Base-by-base conservation (phyloP, 2,329 filamentous ascomycete species). In the Penicillium italicum region DNA sequence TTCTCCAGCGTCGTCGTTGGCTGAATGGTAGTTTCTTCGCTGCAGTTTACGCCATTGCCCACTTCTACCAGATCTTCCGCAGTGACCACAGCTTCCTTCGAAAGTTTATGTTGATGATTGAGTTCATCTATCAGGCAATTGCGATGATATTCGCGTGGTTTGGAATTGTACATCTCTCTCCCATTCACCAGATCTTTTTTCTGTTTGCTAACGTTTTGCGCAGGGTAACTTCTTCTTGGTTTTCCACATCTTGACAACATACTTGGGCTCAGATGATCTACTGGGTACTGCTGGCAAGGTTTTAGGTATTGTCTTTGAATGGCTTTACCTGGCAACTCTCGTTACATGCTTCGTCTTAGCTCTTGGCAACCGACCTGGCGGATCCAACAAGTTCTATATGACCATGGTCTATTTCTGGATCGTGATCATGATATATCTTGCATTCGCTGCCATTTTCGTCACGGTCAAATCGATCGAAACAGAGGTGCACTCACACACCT, bases 81-180 rank as follows among this genome's bases (percentile, higher is more conserved):
- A 96, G 91, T 61, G 88, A 92, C 68, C 94, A 99, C 74, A 93
- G 89, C 26, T 81, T 92, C 67, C 69, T 96, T 40, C 85, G 94
- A 65, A 97, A 97, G 74, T 78, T 93, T 57, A 90, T 90, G 81
- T 90, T 99, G 74, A 83, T 96, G 66, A 75, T 97, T 63, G 94
- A 99, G 72, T 97, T 97, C 73, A 79, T 88, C 63, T 99, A 97
- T 78, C 92, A 97, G 75, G 94, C 91, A 1, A 82, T 87, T 75
- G 96, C 90, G 80, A 97, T 97, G 90, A 83, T 99, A 69, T 99
- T 97, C 73, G 92, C 94, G 50, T 99, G 94, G 94, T 97, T 99
- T 71, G 91, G 89, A 66, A 94, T 97, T 69, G 48, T 50, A 50
- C 9, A 38, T 7, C 16, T 40, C 11, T 20, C 37, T 5, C 14